phyloP scores from a whole-genome alignment of 345 rosid genomes.

The Eucalyptus lansdowneana region DNA sequence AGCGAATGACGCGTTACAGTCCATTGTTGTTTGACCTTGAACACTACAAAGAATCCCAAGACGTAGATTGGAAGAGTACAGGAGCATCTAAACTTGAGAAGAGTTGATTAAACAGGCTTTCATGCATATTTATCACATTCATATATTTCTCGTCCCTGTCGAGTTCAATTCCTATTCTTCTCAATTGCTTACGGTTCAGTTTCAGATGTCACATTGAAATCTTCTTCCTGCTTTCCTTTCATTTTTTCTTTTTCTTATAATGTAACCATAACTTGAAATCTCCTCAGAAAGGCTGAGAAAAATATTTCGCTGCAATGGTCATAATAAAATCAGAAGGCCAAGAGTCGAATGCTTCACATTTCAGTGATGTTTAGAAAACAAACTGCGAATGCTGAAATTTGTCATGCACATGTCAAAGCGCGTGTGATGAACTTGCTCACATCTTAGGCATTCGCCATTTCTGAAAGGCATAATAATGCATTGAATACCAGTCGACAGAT shows the following conservation, averaged over 20 bases:
- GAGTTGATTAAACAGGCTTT: neutral
- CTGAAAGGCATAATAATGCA: neutral
- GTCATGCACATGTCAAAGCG: neutral
- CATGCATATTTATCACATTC: neutral
- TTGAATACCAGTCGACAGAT: neutral
- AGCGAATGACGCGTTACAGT: conserved; percentile 28
- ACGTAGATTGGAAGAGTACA: neutral
- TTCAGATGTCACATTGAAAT: neutral
- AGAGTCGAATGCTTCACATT: neutral
- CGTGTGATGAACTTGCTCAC: neutral
- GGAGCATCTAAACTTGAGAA: neutral
- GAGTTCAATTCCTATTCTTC: neutral
- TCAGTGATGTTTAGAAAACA: neutral
- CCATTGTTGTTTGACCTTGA: neutral
- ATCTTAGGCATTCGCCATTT: neutral
- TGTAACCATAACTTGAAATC: neutral
- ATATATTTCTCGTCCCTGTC: neutral
- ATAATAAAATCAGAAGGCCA: neutral
- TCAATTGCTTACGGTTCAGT: neutral
- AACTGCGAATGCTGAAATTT: neutral
- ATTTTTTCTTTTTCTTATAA: neutral
- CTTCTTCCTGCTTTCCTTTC: neutral
- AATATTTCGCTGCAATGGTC: neutral
- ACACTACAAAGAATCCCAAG: neutral
- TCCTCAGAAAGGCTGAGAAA: neutral